Evolutionary conservation across 1,284 basidiomycete species (phyloP).

Genomic region (Kalmanozyma brasiliensis): DNA sequence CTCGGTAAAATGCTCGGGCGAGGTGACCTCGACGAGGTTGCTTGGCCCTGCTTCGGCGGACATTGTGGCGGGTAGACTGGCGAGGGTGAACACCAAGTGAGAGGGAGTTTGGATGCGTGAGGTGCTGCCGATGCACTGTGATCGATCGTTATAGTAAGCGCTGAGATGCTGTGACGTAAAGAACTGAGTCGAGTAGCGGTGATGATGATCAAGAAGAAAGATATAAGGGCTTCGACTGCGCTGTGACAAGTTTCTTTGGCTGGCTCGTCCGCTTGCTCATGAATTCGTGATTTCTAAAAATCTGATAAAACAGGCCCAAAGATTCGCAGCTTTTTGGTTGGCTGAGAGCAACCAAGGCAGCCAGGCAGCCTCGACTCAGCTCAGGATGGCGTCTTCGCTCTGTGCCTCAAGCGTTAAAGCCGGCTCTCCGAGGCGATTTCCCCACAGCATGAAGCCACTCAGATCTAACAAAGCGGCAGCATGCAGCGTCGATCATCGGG

Average conservation of each 20-base stretch:
- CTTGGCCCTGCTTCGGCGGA: constrained; percentile 31
- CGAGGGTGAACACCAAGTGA: too few relatives aligned
- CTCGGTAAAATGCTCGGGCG: constrained; percentile 62
- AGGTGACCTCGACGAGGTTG: constrained; percentile 63
- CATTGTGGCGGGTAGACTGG: constrained; percentile 1
- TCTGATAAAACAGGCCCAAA: constrained; percentile 15
- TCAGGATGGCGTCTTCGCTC: constrained; percentile 6
- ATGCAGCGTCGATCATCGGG: too few relatives aligned
- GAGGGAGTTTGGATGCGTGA: too few relatives aligned
- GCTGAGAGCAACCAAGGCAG: too few relatives aligned
- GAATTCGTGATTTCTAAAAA: constrained; percentile 3
- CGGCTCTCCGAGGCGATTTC: too few relatives aligned
- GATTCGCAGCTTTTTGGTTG: constrained; percentile 10
- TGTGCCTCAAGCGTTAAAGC: constrained; percentile 5
- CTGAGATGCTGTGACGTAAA: too few relatives aligned
- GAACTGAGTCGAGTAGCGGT: too few relatives aligned
- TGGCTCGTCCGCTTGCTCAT: not conserved
- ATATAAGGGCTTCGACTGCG: not conserved
- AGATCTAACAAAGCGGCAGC: too few relatives aligned
- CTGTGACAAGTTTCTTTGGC: not conserved
- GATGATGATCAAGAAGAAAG: too few relatives aligned
- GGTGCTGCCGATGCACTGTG: too few relatives aligned
- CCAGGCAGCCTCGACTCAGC: not conserved
- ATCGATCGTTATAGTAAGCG: too few relatives aligned
- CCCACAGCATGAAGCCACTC: too few relatives aligned